These are phyloP conservation scores for Fusarium vanettenii DNA, from an alignment of 2,329 filamentous ascomycete genomes.

Conservation along the genomic window DNA sequence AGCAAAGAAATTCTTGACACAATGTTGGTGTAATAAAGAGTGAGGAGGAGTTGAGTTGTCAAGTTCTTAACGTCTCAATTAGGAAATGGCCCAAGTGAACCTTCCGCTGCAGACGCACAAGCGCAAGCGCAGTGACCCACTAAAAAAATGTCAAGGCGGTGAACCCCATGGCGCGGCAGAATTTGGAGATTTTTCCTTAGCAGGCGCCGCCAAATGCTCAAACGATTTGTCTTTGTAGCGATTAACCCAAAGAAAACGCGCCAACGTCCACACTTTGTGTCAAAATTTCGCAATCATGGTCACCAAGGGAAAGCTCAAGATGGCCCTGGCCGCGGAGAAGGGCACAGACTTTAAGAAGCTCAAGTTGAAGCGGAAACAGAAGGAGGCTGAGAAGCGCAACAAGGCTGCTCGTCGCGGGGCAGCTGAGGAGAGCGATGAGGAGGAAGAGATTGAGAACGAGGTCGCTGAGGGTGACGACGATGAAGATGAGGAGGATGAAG, in stretches of 20 bases:
- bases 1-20: background rate
- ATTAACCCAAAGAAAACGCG: slow-evolving; percentile 24
- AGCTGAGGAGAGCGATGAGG: slow-evolving; percentile 48
- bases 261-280: background rate
- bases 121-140: slow-evolving; percentile 20
- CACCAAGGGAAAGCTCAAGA: slow-evolving; percentile 62
- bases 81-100: slow-evolving; percentile 2
- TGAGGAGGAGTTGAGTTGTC: background rate
- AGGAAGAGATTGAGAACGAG: slow-evolving; percentile 42
- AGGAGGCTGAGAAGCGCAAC: slow-evolving; percentile 56
- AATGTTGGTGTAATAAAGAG: background rate
- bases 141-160: slow-evolving; percentile 46
- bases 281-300: slow-evolving; percentile 49
- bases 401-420: slow-evolving; percentile 43
- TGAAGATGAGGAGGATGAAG: slow-evolving; percentile 47
- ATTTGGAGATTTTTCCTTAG: slow-evolving; percentile 47
- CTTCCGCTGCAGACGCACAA: background rate
- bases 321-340: slow-evolving; percentile 67
- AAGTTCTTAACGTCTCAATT: slow-evolving; percentile 3
- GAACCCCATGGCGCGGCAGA: slow-evolving; percentile 41
- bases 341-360: slow-evolving; percentile 64
- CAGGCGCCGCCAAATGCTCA: slow-evolving; percentile 12
- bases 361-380: slow-evolving; percentile 61
- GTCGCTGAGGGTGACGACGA: slow-evolving; percentile 54
- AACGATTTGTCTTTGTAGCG: slow-evolving; percentile 27